Conservation (phyloP, 139 green algal species). For the Deuterostichococcus epilithicus region DNA sequence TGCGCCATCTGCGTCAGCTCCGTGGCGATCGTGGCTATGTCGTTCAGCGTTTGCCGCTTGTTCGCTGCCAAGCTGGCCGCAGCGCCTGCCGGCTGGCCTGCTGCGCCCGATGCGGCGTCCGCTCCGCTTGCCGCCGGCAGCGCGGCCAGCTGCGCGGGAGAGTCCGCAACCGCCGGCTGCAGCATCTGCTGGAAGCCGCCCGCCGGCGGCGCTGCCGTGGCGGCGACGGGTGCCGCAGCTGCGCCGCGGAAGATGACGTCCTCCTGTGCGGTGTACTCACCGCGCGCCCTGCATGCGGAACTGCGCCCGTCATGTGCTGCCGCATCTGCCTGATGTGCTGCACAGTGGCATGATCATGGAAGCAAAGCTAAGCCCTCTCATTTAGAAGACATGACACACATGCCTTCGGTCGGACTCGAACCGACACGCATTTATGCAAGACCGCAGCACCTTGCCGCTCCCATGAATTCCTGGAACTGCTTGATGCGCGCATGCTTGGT, state of each 20-base stretch:
- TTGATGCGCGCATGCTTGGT: constrained; percentile 1
- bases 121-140: neutral
- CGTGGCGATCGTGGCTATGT: neutral
- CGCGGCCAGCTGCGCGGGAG: too few species aligned
- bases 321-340: too few species aligned
- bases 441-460: neutral
- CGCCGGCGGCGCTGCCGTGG: too few species aligned
- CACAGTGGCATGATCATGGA: too few species aligned
- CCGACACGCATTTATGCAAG: too few species aligned
- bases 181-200: neutral
- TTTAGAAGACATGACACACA: too few species aligned
- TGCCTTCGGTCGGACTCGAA: too few species aligned
- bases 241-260: neutral
- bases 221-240: too few species aligned
- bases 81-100: neutral
- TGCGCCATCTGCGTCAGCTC: neutral
- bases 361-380: too few species aligned
- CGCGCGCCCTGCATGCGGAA: neutral
- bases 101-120: neutral
- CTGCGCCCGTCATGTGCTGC: too few species aligned
- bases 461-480: neutral
- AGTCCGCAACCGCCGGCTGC: neutral
- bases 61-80: neutral
- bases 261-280: neutral
- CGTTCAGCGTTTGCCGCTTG: neutral